Percentiles rank a stretch among this genome's conserved stretches.
phyloP scores from a whole-genome alignment of 2,329 filamentous ascomycete genomes.

The Knufia petricola region DNA sequence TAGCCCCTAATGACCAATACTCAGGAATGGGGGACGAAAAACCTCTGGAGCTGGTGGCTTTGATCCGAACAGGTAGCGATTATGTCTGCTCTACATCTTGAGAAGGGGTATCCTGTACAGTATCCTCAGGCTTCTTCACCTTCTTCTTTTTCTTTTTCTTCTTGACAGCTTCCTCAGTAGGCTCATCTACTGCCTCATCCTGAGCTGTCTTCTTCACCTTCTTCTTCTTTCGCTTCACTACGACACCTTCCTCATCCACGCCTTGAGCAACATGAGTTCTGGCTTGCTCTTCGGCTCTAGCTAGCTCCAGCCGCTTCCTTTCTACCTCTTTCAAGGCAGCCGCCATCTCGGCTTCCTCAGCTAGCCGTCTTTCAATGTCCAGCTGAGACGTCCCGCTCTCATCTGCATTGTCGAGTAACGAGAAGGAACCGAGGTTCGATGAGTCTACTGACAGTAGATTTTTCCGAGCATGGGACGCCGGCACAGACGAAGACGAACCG shows the following conservation, averaged over 20 bases:
- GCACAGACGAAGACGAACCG: conserved; percentile 12
- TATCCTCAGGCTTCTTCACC: conserved; percentile 9
- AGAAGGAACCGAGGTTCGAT: conserved; percentile 64
- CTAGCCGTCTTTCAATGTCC: conserved; percentile 52
- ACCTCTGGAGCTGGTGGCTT: too few species aligned
- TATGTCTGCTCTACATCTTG: neutral
- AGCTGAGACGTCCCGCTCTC: conserved; percentile 25
- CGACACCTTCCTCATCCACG: conserved; percentile 35
- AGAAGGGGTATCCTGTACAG: neutral
- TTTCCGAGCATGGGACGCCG: conserved; percentile 41
- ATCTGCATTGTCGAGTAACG: conserved; percentile 48
- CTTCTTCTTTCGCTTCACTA: conserved; percentile 53
- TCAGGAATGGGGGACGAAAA: too few species aligned
- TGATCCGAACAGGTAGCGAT: too few species aligned
- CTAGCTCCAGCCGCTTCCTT: conserved; percentile 74
- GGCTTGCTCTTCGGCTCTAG: conserved; percentile 36
- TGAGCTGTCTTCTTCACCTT: conserved; percentile 34
- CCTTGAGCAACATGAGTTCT: conserved; percentile 38
- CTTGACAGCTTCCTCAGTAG: conserved; percentile 9
- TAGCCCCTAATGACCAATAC: too few species aligned
- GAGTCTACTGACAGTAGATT: conserved; percentile 77
- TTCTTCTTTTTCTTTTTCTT: conserved; percentile 23
- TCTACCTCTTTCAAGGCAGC: conserved; percentile 85
- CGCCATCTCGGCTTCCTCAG: conserved; percentile 80
- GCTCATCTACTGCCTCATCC: conserved; percentile 6